Evolutionary conservation across 768 basidiomycete genomes (phyloP).

Genomic region (Mycena belliarum): DNA sequence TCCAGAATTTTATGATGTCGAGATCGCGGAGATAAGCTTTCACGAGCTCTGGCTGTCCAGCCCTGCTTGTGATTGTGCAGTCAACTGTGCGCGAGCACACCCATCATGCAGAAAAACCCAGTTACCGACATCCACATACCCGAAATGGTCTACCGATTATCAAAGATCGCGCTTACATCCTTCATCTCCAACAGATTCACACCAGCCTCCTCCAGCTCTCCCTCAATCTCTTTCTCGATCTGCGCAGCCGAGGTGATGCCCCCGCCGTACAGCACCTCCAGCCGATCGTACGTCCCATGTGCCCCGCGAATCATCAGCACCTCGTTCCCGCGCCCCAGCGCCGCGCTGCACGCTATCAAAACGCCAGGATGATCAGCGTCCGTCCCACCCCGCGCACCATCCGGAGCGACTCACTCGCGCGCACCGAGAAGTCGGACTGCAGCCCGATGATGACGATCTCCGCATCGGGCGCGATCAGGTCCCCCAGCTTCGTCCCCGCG

Average conservation of each 20-base stretch:
- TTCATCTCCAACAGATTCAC: slow-evolving; percentile 67
- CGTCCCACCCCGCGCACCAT: background rate
- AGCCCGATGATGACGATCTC: slow-evolving; percentile 68
- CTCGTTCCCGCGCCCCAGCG: slow-evolving; percentile 63
- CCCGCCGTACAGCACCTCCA: slow-evolving; percentile 61
- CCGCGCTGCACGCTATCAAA: slow-evolving; percentile 54
- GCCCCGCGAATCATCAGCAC: slow-evolving; percentile 64
- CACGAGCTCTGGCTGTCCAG: too few relatives aligned
- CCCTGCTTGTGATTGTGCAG: too few relatives aligned
- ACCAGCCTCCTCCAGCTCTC: slow-evolving; percentile 68
- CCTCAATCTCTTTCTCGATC: slow-evolving; percentile 63
- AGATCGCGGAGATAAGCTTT: too few relatives aligned
- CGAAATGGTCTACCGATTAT: slow-evolving; percentile 21
- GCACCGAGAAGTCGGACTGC: slow-evolving; percentile 65
- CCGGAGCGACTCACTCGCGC: slow-evolving; percentile 34
- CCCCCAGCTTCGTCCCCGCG: slow-evolving; percentile 53
- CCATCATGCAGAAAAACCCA: background rate
- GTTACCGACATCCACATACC: background rate
- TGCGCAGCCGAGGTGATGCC: slow-evolving; percentile 50
- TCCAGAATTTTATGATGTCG: too few relatives aligned
- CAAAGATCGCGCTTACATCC: slow-evolving; percentile 60
- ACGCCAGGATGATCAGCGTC: slow-evolving; percentile 5
- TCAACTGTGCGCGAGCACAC: too few relatives aligned
- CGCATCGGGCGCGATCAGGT: slow-evolving; percentile 51
- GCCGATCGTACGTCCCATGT: slow-evolving; percentile 68